Conservation (phyloP, 2,329 filamentous ascomycete species). For the Fusarium napiforme region DNA sequence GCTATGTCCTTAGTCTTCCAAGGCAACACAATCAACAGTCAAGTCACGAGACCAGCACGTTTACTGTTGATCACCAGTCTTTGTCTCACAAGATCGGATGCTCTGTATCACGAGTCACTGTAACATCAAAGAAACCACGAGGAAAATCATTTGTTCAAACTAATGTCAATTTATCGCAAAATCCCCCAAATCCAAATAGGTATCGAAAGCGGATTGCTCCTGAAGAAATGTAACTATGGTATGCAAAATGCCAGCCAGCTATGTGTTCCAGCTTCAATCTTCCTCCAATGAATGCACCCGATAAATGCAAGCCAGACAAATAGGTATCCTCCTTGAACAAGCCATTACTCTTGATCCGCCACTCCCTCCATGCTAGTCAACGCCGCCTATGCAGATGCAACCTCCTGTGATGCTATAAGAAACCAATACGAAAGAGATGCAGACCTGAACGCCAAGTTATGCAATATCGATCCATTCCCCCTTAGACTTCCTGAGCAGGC, state of each 20-base stretch:
- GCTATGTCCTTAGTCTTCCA: neutral
- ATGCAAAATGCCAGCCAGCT: conserved; percentile 8
- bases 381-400: conserved; percentile 37
- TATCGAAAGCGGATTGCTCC: conserved; percentile 42
- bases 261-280: conserved; percentile 10
- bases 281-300: conserved; percentile 20
- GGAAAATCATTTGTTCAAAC: neutral
- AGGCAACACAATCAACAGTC: neutral
- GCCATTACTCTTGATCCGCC: conserved; percentile 33
- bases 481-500: conserved; percentile 53
- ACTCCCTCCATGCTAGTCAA: conserved; percentile 34
- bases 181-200: conserved; percentile 36
- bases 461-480: conserved; percentile 19
- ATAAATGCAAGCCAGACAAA: conserved; percentile 10
- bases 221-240: conserved; percentile 29
- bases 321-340: conserved; percentile 30
- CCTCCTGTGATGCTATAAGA: conserved; percentile 10
- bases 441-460: conserved; percentile 39
- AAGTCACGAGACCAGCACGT: conserved; percentile 8
- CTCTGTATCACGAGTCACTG: neutral
- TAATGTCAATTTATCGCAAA: conserved; percentile 10
- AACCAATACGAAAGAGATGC: conserved; percentile 22
- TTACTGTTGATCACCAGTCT: neutral
- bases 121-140: neutral
- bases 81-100: neutral